These are phyloP conservation scores for Erythrophleum fordii DNA, from an alignment of 306 rosid species.

Conservation along the genomic window DNA sequence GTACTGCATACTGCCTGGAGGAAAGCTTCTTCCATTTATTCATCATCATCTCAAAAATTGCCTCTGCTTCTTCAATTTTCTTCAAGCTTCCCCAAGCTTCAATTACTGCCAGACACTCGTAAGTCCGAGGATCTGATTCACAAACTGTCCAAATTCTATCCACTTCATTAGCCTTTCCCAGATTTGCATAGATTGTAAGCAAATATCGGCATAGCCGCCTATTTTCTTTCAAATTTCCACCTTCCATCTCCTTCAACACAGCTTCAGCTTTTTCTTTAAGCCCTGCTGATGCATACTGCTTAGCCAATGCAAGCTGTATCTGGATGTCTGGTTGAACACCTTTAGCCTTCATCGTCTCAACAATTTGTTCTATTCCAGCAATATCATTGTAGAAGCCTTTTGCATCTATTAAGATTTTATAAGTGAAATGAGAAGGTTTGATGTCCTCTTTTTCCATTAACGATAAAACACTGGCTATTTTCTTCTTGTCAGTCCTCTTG, in stretches of 20 bases:
- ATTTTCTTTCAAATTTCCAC: constrained; percentile 48
- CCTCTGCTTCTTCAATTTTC: constrained; percentile 72
- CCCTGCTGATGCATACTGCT: constrained; percentile 66
- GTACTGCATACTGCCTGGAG: constrained; percentile 45
- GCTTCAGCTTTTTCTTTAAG: constrained; percentile 67
- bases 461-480: constrained; percentile 68
- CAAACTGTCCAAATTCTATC: constrained; percentile 73
- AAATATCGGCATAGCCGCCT: constrained; percentile 44
- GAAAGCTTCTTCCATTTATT: constrained; percentile 52
- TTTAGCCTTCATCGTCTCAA: constrained; percentile 75
- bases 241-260: constrained; percentile 72
- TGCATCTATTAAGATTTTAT: constrained; percentile 61
- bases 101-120: constrained; percentile 63
- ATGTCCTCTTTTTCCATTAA: constrained; percentile 81
- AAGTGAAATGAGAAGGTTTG: constrained; percentile 64
- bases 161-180: constrained; percentile 76
- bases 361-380: constrained; percentile 73
- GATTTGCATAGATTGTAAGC: constrained; percentile 64
- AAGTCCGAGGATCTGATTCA: constrained; percentile 50
- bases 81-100: constrained; percentile 80
- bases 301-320: constrained; percentile 51
- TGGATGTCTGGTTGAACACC: constrained; percentile 59
- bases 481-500: constrained; percentile 70
- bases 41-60: constrained; percentile 59
- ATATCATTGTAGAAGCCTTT: constrained; percentile 70